A percentile compares a stretch with the other conserved stretches of the same genome.
phyloP scores from a whole-genome alignment of 176 grass and related monocot genomes.

The Metroxylon sagu region DNA sequence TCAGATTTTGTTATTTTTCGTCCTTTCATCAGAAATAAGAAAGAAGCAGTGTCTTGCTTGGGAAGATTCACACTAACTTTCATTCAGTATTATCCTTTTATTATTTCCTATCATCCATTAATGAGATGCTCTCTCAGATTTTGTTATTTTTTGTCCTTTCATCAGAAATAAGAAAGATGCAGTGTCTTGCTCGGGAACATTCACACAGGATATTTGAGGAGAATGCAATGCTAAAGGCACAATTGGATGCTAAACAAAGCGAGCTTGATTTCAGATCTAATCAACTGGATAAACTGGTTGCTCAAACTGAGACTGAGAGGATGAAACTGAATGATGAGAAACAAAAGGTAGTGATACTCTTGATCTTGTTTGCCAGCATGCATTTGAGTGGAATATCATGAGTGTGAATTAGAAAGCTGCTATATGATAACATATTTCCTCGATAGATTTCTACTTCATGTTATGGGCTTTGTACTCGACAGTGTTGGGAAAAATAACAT shows the following conservation, averaged over 20 bases:
- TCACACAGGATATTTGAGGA: constrained; percentile 27
- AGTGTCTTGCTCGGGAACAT: constrained; percentile 28
- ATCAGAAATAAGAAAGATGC: constrained; percentile 47
- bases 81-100: not conserved
- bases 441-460: no score
- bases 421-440: no score
- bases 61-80: constrained; percentile 10
- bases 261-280: constrained; percentile 24
- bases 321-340: constrained; percentile 46
- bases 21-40: constrained; percentile 30
- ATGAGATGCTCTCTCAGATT: not conserved
- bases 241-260: constrained; percentile 34
- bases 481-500: no score
- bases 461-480: no score
- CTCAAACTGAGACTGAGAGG: constrained; percentile 46
- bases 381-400: no score
- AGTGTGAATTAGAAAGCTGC: no score
- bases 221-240: constrained; percentile 28
- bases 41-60: constrained; percentile 29
- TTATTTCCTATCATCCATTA: no score
- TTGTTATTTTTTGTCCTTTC: not conserved
- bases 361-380: no score
- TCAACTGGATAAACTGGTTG: constrained; percentile 29
- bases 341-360: constrained; percentile 26
- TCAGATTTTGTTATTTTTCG: not conserved